These are phyloP conservation scores for Dactylellina haptotyla DNA, from an alignment of 2,329 filamentous ascomycete genomes.

Conservation along the genomic window DNA sequence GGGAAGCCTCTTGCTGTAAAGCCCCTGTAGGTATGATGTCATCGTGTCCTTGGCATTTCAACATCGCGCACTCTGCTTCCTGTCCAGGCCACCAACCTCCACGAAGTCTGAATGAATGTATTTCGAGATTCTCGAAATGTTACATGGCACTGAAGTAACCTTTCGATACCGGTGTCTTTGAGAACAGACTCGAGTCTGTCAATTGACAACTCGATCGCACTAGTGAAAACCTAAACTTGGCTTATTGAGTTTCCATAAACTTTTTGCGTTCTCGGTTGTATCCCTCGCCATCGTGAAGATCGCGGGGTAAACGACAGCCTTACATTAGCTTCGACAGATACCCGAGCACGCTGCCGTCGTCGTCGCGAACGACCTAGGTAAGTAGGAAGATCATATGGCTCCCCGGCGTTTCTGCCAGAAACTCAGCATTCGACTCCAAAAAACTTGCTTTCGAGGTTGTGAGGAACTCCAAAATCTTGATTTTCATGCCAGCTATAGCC, in stretches of 20 bases:
- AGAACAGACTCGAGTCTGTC: too few relatives aligned
- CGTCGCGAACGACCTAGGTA: too few relatives aligned
- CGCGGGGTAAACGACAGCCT: conserved; percentile 30
- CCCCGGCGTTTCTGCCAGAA: too few relatives aligned
- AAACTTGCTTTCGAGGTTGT: neutral
- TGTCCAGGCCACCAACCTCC: neutral
- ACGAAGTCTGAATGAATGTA: too few relatives aligned
- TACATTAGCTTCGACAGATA: neutral
- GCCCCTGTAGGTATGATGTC: conserved; percentile 23
- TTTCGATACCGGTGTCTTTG: too few relatives aligned
- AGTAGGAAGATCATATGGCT: too few relatives aligned
- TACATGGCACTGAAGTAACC: too few relatives aligned
- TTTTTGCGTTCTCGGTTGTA: neutral
- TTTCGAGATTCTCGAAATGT: conserved; percentile 16
- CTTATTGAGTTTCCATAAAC: neutral
- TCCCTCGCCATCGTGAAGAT: conserved; percentile 15
- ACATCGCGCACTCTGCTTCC: conserved; percentile 20
- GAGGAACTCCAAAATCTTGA: neutral
- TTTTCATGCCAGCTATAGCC: conserved; percentile 1
- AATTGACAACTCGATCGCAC: neutral
- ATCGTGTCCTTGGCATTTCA: conserved; percentile 28
- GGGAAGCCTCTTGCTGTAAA: conserved; percentile 1
- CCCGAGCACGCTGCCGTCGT: conserved; percentile 22
- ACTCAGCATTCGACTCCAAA: too few relatives aligned
- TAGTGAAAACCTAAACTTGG: neutral